Conservation (phyloP, 2,329 filamentous ascomycete genomes). For the Allantophomopsis cytisporea region DNA sequence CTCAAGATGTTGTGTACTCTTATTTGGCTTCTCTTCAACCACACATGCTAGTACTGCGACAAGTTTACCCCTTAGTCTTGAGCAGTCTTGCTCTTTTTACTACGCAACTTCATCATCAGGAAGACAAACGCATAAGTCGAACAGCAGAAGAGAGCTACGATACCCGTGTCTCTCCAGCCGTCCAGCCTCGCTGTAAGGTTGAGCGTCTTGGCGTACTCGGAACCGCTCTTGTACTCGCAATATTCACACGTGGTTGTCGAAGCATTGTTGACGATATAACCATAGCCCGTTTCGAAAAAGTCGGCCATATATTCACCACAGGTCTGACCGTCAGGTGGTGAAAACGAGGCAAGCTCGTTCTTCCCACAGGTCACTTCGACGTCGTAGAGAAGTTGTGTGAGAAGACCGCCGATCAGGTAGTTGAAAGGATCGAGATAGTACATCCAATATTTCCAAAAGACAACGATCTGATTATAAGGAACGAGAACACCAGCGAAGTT, state of each 20-base stretch:
- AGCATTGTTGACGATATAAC: conserved; percentile 23
- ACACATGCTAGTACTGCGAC: too few species aligned
- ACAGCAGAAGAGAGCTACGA: conserved; percentile 27
- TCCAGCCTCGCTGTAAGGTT: conserved; percentile 48
- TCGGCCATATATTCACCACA: conserved; percentile 39
- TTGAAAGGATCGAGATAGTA: conserved; percentile 29
- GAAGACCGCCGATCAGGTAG: conserved; percentile 24
- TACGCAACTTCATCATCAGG: conserved; percentile 32
- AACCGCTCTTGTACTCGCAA: conserved; percentile 42
- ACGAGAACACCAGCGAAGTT: conserved; percentile 25
- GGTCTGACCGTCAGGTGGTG: conserved; percentile 29
- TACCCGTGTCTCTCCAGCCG: conserved; percentile 52
- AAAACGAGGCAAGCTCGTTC: conserved; percentile 13
- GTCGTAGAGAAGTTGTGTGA: conserved; percentile 23
- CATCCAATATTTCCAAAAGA: conserved; percentile 25
- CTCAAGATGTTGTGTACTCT: too few species aligned
- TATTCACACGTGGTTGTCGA: conserved; percentile 38
- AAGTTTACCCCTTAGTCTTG: neutral
- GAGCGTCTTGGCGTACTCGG: conserved; percentile 44
- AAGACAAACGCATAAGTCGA: conserved; percentile 27
- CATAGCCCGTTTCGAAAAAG: conserved; percentile 30
- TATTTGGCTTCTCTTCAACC: too few species aligned
- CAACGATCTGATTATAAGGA: conserved; percentile 21
- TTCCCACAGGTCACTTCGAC: conserved; percentile 21
- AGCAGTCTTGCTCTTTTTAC: conserved; percentile 30